Percentiles rank a stretch among this genome's conserved stretches.
Evolutionary conservation across 106 monocot genomes (phyloP).

Genomic region (Allium cepa): DNA sequence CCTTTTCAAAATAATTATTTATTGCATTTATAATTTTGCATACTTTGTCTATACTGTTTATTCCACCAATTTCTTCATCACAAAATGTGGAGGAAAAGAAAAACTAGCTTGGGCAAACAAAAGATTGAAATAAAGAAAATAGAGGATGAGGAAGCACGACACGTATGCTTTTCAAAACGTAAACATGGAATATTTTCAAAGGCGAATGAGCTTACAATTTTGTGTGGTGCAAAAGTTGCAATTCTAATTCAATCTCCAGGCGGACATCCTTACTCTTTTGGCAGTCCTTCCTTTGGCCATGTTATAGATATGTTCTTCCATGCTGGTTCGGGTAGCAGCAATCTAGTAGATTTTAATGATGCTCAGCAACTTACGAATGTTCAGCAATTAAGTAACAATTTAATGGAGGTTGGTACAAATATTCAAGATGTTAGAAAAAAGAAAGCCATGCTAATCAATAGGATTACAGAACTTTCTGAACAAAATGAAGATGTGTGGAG

Average conservation of each 20-base stretch:
- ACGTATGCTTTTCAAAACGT: slow-evolving; percentile 8
- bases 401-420: neutral
- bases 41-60: no score
- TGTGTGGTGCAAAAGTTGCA: neutral
- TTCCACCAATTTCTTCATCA: neutral
- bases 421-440: neutral
- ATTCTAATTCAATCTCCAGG: neutral
- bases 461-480: neutral
- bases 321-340: no score
- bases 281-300: neutral
- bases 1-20: no score
- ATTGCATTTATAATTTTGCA: no score
- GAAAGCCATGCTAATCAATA: neutral
- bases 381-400: neutral
- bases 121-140: slow-evolving; percentile 8
- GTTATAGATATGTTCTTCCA: neutral
- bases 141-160: slow-evolving; percentile 1
- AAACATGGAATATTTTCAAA: neutral
- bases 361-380: neutral
- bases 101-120: neutral
- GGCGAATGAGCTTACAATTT: slow-evolving; percentile 8
- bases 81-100: neutral
- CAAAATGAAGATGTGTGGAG: neutral
- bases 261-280: slow-evolving; percentile 5
- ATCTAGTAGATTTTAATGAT: neutral